A percentile compares a stretch with the other conserved stretches of the same genome.
phyloP scores from a whole-genome alignment of 768 basidiomycete genomes.

The Trametes cingulata region DNA sequence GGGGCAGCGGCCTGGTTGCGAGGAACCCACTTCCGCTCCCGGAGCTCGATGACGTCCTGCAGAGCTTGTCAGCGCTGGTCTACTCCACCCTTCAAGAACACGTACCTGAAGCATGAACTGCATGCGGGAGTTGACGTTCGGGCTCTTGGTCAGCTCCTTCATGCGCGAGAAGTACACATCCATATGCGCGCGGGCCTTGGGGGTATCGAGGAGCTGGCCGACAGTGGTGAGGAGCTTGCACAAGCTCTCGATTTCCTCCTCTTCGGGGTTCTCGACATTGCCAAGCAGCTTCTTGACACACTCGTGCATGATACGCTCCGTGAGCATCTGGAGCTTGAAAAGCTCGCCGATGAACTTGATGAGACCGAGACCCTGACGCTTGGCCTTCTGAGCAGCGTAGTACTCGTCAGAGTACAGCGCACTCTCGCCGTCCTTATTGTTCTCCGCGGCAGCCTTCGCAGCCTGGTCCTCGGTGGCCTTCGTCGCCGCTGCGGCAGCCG shows the following conservation, averaged over 20 bases:
- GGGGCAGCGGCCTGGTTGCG: conserved; percentile 77
- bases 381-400: conserved; percentile 95
- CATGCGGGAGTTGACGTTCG: conserved; percentile 81
- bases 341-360: conserved; percentile 98
- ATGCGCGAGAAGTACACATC: conserved; percentile 93
- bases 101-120: conserved; percentile 93
- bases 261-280: conserved; percentile 93
- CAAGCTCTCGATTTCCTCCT: conserved; percentile 96
- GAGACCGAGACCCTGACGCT: conserved; percentile 94
- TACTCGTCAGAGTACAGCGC: conserved; percentile 91
- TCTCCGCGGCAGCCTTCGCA: conserved; percentile 65
- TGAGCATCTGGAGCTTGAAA: conserved; percentile 98
- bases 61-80: background rate
- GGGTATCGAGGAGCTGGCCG: conserved; percentile 77
- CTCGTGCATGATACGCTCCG: conserved; percentile 97
- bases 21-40: conserved; percentile 77
- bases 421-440: conserved; percentile 58
- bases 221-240: conserved; percentile 93
- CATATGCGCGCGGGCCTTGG: conserved; percentile 82
- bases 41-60: conserved; percentile 90
- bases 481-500: conserved; percentile 81
- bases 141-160: conserved; percentile 75
- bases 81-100: conserved; percentile 12
- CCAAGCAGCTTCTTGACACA: conserved; percentile 94
- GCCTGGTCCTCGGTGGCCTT: conserved; percentile 89